phyloP scores from a whole-genome alignment of 2,329 filamentous ascomycete species.

The Passalora sequoiae region DNA sequence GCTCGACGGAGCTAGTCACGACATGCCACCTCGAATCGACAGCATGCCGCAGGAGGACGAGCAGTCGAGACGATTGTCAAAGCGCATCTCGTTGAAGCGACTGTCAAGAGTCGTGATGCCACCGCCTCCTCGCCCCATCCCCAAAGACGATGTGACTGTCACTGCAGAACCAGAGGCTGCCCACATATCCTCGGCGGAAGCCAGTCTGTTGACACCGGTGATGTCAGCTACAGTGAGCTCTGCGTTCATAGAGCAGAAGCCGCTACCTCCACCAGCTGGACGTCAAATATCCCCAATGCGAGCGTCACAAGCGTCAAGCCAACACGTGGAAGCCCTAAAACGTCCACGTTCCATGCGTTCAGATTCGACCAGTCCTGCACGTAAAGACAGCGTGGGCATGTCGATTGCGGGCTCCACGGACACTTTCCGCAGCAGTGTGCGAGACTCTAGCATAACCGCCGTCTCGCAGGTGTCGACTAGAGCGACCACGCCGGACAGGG shows the following conservation, averaged over 20 bases:
- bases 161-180: not conserved
- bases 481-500: slow-evolving; percentile 77
- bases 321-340: too few relatives aligned
- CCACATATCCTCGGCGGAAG: not conserved
- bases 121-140: slow-evolving; percentile 11
- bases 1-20: slow-evolving; percentile 2
- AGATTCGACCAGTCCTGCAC: slow-evolving; percentile 16
- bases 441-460: slow-evolving; percentile 74
- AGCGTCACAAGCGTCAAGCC: slow-evolving; percentile 15
- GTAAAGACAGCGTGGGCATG: slow-evolving; percentile 65
- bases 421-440: slow-evolving; percentile 66
- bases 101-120: slow-evolving; percentile 18
- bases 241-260: slow-evolving; percentile 6
- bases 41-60: slow-evolving; percentile 8
- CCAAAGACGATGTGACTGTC: not conserved
- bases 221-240: slow-evolving; percentile 9
- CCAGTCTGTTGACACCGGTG: too few relatives aligned
- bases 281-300: slow-evolving; percentile 12
- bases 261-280: slow-evolving; percentile 8
- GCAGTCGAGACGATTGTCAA: slow-evolving; percentile 8
- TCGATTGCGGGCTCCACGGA: slow-evolving; percentile 74
- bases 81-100: slow-evolving; percentile 21
- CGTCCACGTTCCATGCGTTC: slow-evolving; percentile 8
- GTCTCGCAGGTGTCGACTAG: slow-evolving; percentile 78
- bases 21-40: slow-evolving; percentile 12